Evolutionary conservation across 495 filamentous ascomycete species (phyloP).

Genomic region (Ramalina intermedia): DNA sequence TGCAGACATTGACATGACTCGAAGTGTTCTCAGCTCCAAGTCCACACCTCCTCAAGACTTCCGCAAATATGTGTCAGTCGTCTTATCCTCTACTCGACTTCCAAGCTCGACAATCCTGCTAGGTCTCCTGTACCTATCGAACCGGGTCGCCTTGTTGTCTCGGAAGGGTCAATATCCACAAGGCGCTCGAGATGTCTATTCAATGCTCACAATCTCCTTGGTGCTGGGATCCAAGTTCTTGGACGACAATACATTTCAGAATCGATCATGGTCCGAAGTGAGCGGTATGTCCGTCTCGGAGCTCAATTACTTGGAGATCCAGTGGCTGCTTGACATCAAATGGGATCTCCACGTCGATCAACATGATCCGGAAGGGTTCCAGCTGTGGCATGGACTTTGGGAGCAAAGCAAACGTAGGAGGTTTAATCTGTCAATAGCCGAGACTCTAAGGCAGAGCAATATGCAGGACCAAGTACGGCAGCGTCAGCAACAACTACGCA

Average conservation of each 20-base stretch:
- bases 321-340: slow-evolving; percentile 75
- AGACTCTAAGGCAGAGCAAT: slow-evolving; percentile 46
- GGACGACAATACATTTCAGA: slow-evolving; percentile 98
- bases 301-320: slow-evolving; percentile 77
- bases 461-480: slow-evolving; percentile 27
- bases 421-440: slow-evolving; percentile 33
- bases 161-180: slow-evolving; percentile 38
- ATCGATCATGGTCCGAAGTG: slow-evolving; percentile 96
- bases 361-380: slow-evolving; percentile 66
- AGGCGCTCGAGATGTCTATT: slow-evolving; percentile 65
- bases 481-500: slow-evolving; percentile 2
- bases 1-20: slow-evolving; percentile 59
- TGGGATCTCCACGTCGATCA: slow-evolving; percentile 86
- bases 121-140: slow-evolving; percentile 78
- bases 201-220: slow-evolving; percentile 77
- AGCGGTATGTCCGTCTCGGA: slow-evolving; percentile 81
- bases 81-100: slow-evolving; percentile 85
- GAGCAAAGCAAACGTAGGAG: slow-evolving; percentile 55
- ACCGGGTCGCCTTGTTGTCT: slow-evolving; percentile 63
- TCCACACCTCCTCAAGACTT: slow-evolving; percentile 58
- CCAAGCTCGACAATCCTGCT: slow-evolving; percentile 91
- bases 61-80: slow-evolving; percentile 87
- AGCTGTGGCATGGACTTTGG: slow-evolving; percentile 75
- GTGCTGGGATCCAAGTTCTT: slow-evolving; percentile 95
- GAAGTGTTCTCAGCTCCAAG: slow-evolving; percentile 55